Conservation (phyloP, 441 rosid genomes). For the Erodium trifolium region DNA sequence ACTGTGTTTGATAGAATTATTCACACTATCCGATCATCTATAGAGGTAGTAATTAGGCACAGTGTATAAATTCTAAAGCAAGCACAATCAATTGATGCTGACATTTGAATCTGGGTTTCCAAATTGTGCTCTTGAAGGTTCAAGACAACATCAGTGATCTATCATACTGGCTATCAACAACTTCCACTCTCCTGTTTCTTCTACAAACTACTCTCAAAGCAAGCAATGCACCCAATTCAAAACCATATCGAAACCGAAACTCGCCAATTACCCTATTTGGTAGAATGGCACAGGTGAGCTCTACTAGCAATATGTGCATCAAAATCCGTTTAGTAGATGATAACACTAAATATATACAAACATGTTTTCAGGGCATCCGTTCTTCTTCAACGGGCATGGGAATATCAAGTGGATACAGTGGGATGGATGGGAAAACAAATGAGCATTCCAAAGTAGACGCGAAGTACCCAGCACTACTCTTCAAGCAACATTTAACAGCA, state of each 20-base stretch:
- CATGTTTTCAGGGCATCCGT: conserved; percentile 34
- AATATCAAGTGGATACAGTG: conserved; percentile 43
- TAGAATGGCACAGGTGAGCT: conserved; percentile 47
- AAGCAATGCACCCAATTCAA: conserved; percentile 30
- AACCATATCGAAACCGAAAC: conserved; percentile 36
- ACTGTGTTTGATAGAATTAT: conserved; percentile 52
- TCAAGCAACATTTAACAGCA: conserved; percentile 73
- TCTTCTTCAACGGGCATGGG: conserved; percentile 41
- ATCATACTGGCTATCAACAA: conserved; percentile 64
- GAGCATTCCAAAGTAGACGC: conserved; percentile 55
- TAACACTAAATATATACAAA: conserved; percentile 14
- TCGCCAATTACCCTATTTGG: conserved; percentile 44
- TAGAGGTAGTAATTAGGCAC: conserved; percentile 34
- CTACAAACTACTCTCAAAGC: conserved; percentile 58
- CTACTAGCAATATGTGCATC: conserved; percentile 17
- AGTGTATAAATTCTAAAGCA: no score
- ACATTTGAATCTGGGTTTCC: conserved; percentile 8
- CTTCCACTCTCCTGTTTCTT: conserved; percentile 53
- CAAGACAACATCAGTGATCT: conserved; percentile 44
- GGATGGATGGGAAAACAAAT: conserved; percentile 39
- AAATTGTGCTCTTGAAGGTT: conserved; percentile 25
- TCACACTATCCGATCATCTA: conserved; percentile 42
- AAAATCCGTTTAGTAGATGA: conserved; percentile 11
- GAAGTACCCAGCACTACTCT: conserved; percentile 67
- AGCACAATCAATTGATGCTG: no score